Base-by-base conservation (phyloP, 805 yeast species). In the Saccharomycopsis fermentans region DNA sequence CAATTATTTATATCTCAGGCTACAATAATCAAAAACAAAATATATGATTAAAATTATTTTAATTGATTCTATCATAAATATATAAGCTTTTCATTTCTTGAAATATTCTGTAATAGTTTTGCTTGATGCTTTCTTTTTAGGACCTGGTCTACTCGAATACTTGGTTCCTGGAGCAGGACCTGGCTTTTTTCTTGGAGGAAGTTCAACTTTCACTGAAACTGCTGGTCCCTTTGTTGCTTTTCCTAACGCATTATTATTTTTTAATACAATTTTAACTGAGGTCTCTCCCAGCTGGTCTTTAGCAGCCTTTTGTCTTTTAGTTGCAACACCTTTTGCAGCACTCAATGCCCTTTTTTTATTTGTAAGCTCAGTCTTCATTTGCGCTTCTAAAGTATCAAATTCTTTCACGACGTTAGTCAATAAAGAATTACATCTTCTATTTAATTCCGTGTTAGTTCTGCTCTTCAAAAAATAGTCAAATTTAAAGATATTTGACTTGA, bases 401-500 rank as follows among this genome's bases (percentile, higher is more conserved):
- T 94, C 99, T 65, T 83, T 84, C 57, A 84, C 79, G 50, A 94
- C 77, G 63, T 90, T 82, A 1, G 84, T 81, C 56, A 94, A 73
- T 64, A 94, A 74, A 1, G 96, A 87, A 57, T 81, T 80, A 64
- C 96, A 86, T 65, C 99, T 78, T 71, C 98, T 80, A 6, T 86
- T 78, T 40, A 94, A 73, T 70, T 94, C 99, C 2, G 81, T 74
- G 0, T 89, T 77, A 4, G 87, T 82, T 65, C 97, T 78, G 57
- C 90, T 83, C 64, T 87, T 86, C 67, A 94, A 80, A 72, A 87
- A 90, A 76, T 87, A 90, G 70, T 94, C 96, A 67, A 89, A 86
- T 64, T 90, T 81, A 73, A 92, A 90, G 67, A 89, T 72, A 4
- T 92, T 87, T 12, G 87, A 82, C 48, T 79, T 80, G 59, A 88